A percentile compares a stretch with the other conserved stretches of the same genome.
phyloP scores from a whole-genome alignment of 257 asterid genomes.

The Scutellaria barbata region DNA sequence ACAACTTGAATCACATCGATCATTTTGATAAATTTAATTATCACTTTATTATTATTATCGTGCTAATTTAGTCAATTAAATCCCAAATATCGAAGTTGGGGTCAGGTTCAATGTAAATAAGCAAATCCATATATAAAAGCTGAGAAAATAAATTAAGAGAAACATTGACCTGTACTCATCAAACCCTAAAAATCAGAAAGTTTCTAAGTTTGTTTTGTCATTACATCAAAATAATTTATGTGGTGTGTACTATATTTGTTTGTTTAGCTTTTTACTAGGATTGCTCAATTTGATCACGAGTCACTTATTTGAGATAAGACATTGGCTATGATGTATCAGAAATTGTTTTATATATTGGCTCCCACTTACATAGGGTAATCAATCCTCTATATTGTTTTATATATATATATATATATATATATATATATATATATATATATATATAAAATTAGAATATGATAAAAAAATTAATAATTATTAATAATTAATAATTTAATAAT shows the following conservation, averaged over 20 bases:
- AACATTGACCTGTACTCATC: background rate
- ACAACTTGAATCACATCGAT: too few species aligned
- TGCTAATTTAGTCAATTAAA: too few species aligned
- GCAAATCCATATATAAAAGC: background rate
- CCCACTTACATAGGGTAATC: slow-evolving; percentile 22
- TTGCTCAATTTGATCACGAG: slow-evolving; percentile 21
- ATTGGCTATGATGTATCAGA: background rate
- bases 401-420: too few species aligned
- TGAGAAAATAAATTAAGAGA: background rate
- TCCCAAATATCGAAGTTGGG: background rate
- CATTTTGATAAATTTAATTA: too few species aligned
- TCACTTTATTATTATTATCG: too few species aligned
- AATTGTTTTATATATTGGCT: slow-evolving; percentile 7
- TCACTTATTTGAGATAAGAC: slow-evolving; percentile 6
- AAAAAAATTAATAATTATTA: too few species aligned
- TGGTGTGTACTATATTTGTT: slow-evolving; percentile 22
- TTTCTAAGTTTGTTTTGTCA: slow-evolving; percentile 10
- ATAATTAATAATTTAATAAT: too few species aligned
- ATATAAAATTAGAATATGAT: too few species aligned
- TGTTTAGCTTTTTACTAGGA: slow-evolving; percentile 27
- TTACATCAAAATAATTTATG: slow-evolving; percentile 19
- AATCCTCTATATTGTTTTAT: background rate
- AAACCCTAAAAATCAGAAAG: background rate
- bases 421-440: too few species aligned
- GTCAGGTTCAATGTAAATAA: background rate